A percentile compares a stretch with the other conserved stretches of the same genome.
Conservation (phyloP, 768 basidiomycete genomes). For the Tephrocybe rancida region DNA sequence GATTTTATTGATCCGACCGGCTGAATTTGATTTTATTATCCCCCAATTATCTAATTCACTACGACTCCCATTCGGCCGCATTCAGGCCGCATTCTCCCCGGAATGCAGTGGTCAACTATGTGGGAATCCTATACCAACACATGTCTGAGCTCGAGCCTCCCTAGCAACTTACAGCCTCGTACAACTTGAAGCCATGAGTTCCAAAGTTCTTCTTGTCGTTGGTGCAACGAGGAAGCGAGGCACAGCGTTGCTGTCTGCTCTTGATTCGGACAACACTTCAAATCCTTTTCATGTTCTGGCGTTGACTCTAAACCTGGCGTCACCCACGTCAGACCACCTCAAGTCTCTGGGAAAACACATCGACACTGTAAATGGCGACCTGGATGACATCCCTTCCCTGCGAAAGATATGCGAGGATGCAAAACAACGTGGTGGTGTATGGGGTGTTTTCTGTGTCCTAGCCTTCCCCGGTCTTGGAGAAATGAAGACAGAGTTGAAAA, state of each 20-base stretch:
- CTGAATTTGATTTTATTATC: no score
- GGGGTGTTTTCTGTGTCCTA: slow-evolving; percentile 41
- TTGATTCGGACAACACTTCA: background rate
- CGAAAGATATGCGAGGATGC: slow-evolving; percentile 36
- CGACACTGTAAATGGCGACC: slow-evolving; percentile 34
- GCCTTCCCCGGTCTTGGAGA: slow-evolving; percentile 43
- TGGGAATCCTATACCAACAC: no score
- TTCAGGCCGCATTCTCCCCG: no score
- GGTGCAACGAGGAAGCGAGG: slow-evolving; percentile 44
- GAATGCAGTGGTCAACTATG: no score
- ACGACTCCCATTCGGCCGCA: no score
- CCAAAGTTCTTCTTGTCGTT: slow-evolving; percentile 30
- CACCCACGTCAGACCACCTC: slow-evolving; percentile 28
- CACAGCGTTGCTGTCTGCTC: slow-evolving; percentile 29
- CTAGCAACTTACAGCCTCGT: no score
- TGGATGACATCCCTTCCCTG: slow-evolving; percentile 30
- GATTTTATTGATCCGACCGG: no score
- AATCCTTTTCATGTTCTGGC: slow-evolving; percentile 34
- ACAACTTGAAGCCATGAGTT: background rate
- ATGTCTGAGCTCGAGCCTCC: no score
- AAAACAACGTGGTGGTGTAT: slow-evolving; percentile 28
- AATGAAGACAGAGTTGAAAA: slow-evolving; percentile 38
- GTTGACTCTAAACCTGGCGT: slow-evolving; percentile 33
- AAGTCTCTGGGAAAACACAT: slow-evolving; percentile 25
- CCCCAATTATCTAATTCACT: no score